phyloP scores from a whole-genome alignment of 1,139 yeast species.

The Debaryomyces coudertii region DNA sequence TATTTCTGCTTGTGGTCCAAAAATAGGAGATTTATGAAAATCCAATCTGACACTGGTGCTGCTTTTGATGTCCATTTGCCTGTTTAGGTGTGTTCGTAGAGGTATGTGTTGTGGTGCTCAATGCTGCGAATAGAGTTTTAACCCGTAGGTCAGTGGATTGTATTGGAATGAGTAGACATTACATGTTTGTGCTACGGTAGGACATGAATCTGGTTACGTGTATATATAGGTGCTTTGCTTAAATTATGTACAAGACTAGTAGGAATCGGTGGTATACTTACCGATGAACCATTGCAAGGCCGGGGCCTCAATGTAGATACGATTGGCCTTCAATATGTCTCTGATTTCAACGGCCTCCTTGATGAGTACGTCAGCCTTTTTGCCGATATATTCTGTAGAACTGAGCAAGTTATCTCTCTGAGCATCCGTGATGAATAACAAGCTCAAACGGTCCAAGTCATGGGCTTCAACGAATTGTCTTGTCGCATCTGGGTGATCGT shows the following conservation, averaged over 20 bases:
- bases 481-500: constrained; percentile 54
- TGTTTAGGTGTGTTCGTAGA: too few species aligned
- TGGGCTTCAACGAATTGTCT: constrained; percentile 62
- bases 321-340: constrained; percentile 79
- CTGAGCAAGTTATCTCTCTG: constrained; percentile 55
- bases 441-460: constrained; percentile 53
- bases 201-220: background rate
- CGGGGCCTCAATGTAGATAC: constrained; percentile 70
- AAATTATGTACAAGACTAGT: constrained; percentile 19
- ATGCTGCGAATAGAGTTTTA: too few species aligned
- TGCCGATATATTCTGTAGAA: constrained; percentile 50
- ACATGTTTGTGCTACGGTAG: background rate
- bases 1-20: too few species aligned
- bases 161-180: background rate
- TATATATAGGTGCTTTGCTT: constrained; percentile 1
- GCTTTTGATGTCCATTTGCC: too few species aligned
- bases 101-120: too few species aligned
- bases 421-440: constrained; percentile 67
- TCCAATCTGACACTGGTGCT: too few species aligned
- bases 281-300: constrained; percentile 67
- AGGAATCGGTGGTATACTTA: constrained; percentile 24
- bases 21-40: too few species aligned
- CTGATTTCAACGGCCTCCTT: constrained; percentile 84
- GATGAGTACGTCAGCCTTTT: constrained; percentile 64
- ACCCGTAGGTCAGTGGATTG: too few species aligned